A percentile compares a stretch with the other conserved stretches of the same genome.
Conservation (phyloP, 768 basidiomycete genomes). For the Lactarius trivialis region DNA sequence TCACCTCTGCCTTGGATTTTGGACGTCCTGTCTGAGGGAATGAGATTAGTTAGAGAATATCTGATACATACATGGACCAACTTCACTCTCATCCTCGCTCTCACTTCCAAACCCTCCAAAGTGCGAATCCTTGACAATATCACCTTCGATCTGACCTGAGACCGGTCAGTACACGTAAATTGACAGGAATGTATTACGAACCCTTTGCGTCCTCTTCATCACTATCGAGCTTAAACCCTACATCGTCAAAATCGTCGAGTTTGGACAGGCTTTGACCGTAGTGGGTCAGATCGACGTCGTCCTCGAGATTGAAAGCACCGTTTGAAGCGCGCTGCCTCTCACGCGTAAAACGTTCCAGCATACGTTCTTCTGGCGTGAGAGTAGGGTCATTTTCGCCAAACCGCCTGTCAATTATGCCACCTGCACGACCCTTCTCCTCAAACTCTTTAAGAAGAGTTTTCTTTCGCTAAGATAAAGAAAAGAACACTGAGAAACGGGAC, state of each 20-base stretch:
- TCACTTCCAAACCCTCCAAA: constrained; percentile 86
- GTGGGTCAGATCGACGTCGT: constrained; percentile 86
- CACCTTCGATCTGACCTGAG: constrained; percentile 59
- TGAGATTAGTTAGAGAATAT: constrained; percentile 8
- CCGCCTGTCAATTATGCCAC: constrained; percentile 86
- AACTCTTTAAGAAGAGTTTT: constrained; percentile 86
- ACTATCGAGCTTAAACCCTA: constrained; percentile 50
- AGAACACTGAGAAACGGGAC: neutral
- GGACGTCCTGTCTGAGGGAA: constrained; percentile 63
- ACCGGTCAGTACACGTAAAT: neutral
- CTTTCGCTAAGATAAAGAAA: constrained; percentile 52
- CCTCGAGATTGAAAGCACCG: constrained; percentile 85
- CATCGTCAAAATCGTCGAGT: constrained; percentile 76
- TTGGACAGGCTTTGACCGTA: constrained; percentile 85
- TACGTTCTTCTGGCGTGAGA: constrained; percentile 92
- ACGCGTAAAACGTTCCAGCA: constrained; percentile 91
- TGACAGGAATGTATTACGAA: neutral
- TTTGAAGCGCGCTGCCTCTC: constrained; percentile 79
- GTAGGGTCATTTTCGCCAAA: constrained; percentile 94
- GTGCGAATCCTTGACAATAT: constrained; percentile 62
- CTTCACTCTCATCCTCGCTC: constrained; percentile 46
- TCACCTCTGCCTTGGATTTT: constrained; percentile 91
- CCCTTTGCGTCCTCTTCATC: constrained; percentile 51
- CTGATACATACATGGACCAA: neutral
- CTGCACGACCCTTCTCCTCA: constrained; percentile 71